These are phyloP conservation scores for Taxawa tesnikishii DNA, from an alignment of 2,329 filamentous ascomycete genomes.

Conservation along the genomic window DNA sequence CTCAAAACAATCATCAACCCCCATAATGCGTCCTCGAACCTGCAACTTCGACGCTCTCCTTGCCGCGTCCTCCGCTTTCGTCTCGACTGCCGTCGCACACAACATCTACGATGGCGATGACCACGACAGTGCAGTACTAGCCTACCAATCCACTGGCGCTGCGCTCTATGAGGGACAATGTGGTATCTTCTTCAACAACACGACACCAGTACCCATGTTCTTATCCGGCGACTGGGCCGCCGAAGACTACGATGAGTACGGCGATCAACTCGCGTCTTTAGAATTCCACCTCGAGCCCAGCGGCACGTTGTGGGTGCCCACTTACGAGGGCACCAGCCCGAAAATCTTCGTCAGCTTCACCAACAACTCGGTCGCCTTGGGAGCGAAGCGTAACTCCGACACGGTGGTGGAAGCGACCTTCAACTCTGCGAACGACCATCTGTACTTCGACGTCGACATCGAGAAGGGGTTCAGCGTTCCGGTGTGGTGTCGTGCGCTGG, in stretches of 20 bases:
- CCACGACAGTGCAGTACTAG: neutral
- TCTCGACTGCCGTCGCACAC: neutral
- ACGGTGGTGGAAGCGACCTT: constrained; percentile 2
- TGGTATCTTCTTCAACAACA: constrained; percentile 4
- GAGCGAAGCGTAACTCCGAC: constrained; percentile 1
- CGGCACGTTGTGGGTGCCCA: neutral
- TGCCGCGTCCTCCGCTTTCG: neutral
- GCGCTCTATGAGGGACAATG: neutral
- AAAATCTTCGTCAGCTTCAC: constrained; percentile 4
- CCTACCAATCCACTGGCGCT: neutral
- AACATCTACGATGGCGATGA: neutral
- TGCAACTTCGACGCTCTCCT: neutral
- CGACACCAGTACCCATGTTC: neutral
- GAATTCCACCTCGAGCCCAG: constrained; percentile 1
- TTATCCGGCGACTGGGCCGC: constrained; percentile 3
- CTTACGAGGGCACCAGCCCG: neutral
- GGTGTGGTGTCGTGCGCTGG: constrained; percentile 5
- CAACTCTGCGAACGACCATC: neutral
- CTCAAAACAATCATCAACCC: neutral
- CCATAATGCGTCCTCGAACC: neutral
- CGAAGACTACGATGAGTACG: neutral
- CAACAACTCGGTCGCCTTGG: constrained; percentile 1
- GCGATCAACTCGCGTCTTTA: neutral
- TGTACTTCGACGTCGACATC: constrained; percentile 6
- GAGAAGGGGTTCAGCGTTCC: constrained; percentile 6